A percentile compares a stretch with the other conserved stretches of the same genome.
phyloP scores from a whole-genome alignment of 208 protist genomes.

The Wallacemonas collosoma region DNA sequence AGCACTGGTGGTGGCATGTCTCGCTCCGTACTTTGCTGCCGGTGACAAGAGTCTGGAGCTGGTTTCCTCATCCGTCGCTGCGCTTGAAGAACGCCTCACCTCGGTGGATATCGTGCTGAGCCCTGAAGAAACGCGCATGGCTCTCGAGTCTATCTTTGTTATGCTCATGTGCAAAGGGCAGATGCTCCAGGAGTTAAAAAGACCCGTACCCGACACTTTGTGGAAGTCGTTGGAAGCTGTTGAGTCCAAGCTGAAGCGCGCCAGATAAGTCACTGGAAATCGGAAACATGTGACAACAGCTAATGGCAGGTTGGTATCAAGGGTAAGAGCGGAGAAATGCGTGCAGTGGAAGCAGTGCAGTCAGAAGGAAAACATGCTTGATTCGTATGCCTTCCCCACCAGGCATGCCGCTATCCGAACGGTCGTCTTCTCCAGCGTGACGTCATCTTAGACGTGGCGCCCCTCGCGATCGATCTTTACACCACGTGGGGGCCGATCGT shows the following conservation, averaged over 20 bases:
- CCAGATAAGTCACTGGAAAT: no score
- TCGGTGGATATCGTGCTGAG: slow-evolving; percentile 68
- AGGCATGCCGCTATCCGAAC: no score
- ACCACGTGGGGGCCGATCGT: no score
- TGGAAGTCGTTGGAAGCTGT: slow-evolving; percentile 35
- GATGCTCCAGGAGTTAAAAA: slow-evolving; percentile 60
- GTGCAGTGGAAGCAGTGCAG: no score
- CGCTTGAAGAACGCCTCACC: slow-evolving; percentile 46
- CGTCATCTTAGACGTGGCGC: no score
- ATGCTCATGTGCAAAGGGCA: slow-evolving; percentile 73
- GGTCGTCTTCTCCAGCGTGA: no score
- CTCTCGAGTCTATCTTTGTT: slow-evolving; percentile 76
- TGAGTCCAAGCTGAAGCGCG: slow-evolving; percentile 21
- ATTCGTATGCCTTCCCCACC: no score
- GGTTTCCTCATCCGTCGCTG: slow-evolving; percentile 29
- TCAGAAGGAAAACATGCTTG: no score
- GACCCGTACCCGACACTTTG: slow-evolving; percentile 36
- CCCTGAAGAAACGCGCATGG: slow-evolving; percentile 75
- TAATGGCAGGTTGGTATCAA: no score
- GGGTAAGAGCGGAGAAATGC: no score
- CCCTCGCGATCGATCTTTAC: no score
- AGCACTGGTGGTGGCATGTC: slow-evolving; percentile 68
- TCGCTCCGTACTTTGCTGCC: slow-evolving; percentile 67
- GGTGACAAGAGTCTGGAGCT: slow-evolving; percentile 27
- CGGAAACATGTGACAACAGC: no score